These are phyloP conservation scores for Starmerella bombicola DNA, from an alignment of 805 yeast genomes.

Conservation along the genomic window DNA sequence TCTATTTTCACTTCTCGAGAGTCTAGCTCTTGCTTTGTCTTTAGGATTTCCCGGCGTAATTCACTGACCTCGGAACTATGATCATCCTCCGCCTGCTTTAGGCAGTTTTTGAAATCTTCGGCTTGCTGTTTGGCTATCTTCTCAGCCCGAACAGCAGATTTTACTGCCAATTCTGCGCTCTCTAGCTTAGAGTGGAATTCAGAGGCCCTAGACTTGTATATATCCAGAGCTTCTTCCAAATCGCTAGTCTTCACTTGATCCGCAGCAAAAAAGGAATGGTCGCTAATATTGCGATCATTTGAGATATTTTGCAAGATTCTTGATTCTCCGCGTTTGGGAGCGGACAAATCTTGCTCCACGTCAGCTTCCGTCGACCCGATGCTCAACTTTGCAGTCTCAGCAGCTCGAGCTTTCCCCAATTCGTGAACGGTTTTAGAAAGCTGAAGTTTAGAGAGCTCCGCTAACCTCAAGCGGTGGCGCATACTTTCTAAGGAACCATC, in stretches of 20 bases:
- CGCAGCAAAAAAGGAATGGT: slow-evolving; percentile 45
- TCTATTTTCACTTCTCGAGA: slow-evolving; percentile 11
- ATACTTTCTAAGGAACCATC: background rate
- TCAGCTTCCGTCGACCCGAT: background rate
- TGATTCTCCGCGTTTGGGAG: slow-evolving; percentile 4
- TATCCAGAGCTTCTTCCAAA: slow-evolving; percentile 40
- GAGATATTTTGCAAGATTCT: slow-evolving; percentile 17
- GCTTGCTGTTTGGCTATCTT: slow-evolving; percentile 39
- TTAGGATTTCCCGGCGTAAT: slow-evolving; percentile 6
- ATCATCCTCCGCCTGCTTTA: slow-evolving; percentile 10
- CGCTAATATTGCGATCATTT: slow-evolving; percentile 24
- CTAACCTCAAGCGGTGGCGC: slow-evolving; percentile 12
- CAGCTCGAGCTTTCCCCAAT: background rate
- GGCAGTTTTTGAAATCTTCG: slow-evolving; percentile 7
- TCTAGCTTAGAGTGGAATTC: slow-evolving; percentile 62
- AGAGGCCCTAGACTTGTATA: slow-evolving; percentile 62
- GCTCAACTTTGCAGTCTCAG: background rate
- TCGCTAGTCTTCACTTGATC: slow-evolving; percentile 45
- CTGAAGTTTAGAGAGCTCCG: slow-evolving; percentile 22
- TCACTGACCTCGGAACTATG: slow-evolving; percentile 7
- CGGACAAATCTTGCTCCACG: background rate
- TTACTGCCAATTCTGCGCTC: slow-evolving; percentile 61
- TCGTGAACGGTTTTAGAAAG: slow-evolving; percentile 14
- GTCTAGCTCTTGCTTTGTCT: slow-evolving; percentile 5
- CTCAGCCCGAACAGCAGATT: slow-evolving; percentile 52